Evolutionary conservation across 495 filamentous ascomycete species (phyloP), one percentile per base, ranked within the genome.

Genomic region (Schizothecium vesticola): DNA sequence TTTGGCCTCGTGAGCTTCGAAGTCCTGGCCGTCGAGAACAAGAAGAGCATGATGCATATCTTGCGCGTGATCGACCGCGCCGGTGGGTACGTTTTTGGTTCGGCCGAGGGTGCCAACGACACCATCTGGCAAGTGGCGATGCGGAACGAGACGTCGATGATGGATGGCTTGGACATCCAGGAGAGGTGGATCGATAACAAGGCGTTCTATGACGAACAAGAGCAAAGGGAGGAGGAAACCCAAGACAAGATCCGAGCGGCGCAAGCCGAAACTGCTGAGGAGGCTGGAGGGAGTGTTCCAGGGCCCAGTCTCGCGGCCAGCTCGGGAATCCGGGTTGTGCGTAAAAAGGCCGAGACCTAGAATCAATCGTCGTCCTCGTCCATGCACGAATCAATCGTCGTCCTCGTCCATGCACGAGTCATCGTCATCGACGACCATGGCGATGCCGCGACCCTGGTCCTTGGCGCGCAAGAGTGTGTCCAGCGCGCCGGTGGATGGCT

Each of bases 21-120:
- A 78, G 96, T 95, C 2, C 82, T 99, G 63, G 94, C 94, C 0
- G 93, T 99, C 7, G 95, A 99, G 76, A 93, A 99, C 78, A 96
- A 94, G 79, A 90, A 88, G 80, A 94, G 90, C 74, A 97, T 99
- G 93, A 96, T 94, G 88, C 89, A 88, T 70, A 83, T 99, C 9
- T 79, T 99, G 56, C 87, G 89, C 60, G 87, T 91, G 0, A 92
- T 99, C 70, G 95, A 99, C 78, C 87, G 94, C 25, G 93, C 95
- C 0, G 88, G 91, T 3, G 95, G 95, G 0, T 98, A 97, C 78
- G 94, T 90, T 0, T 98, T 99, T 81, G 94, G 94, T 0, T 85
- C 90, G 9, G 90, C 92, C 3, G 93, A 97, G 77, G 95, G 93
- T 0, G 90, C 93, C 61, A 97, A 97, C 72, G 95, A 99, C 77